Evolutionary conservation across 139 green algal genomes (phyloP), one percentile per base, ranked within the genome.

Genomic region (Tetratostichococcus sp.): DNA sequence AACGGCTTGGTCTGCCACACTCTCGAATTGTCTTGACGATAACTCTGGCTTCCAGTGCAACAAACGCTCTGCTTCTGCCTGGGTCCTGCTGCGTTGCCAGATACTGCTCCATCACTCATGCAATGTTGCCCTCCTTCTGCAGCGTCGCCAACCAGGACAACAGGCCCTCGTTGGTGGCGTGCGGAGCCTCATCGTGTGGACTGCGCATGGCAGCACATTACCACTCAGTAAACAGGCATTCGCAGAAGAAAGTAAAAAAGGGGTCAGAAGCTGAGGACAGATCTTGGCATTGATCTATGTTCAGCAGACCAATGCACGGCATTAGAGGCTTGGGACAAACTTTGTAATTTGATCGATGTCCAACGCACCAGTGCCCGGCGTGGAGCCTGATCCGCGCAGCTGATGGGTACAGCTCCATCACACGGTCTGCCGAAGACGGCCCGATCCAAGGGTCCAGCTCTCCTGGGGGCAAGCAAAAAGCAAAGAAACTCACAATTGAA

Each of bases 361-460:
- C 43, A 74, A 79, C 73, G 0, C 85, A 85, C 76, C 89, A 95
- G 77, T 95, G 90, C 1, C 90, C 89, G 3, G 79, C 77, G 8
- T 85, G 42, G 16, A 95, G 65, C 3, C 83, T 62, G 33, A 86
- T 80, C 34, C 82, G 80, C 28, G 85, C 71, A 23, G 90, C 90
- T 11, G 69, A 42, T 1, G 90, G 90, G 74, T 95, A 95, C n/a
- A 91, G 75, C 30, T 70, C 67, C 77, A 85, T 69, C 26, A 95
- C 87, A 32, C 82, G 75, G 30, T 82, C 77, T 28, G 88, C 89
- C 68, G 79, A 79, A 1, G 73, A 75, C 0, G 90, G 90, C 4
- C 87, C 83, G 50, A 93, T 91, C 91, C 91, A 96, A 0, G 91
- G 91, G 76, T 96, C 91, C 17, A 25, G 50, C 2, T 50, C 39